Conservation (phyloP, 495 filamentous ascomycete species). For the Talaromyces adpressus region DNA sequence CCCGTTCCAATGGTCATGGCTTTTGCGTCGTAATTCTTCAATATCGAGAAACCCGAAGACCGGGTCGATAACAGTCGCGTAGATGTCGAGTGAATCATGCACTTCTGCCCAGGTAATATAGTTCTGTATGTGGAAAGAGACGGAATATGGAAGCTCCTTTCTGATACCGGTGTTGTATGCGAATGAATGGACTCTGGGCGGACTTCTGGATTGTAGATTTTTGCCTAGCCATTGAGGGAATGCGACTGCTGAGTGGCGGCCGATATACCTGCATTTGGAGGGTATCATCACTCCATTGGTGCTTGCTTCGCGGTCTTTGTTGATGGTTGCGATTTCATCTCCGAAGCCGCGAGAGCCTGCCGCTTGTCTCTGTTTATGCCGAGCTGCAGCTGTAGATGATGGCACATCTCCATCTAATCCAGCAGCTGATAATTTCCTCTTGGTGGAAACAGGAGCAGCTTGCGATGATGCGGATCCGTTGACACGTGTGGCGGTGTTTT, state of each 20-base stretch:
- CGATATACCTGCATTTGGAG: slow-evolving; percentile 24
- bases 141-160: slow-evolving; percentile 15
- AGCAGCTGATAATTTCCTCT: not conserved
- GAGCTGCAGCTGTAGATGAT: not conserved
- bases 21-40: slow-evolving; percentile 13
- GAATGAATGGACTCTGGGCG: slow-evolving; percentile 38
- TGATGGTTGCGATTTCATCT: not conserved
- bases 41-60: slow-evolving; percentile 35
- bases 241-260: slow-evolving; percentile 34
- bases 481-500: not conserved
- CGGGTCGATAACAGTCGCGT: slow-evolving; percentile 27
- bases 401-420: not conserved
- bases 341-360: not conserved
- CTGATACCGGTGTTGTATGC: slow-evolving; percentile 36
- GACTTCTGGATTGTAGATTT: slow-evolving; percentile 28
- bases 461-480: slow-evolving; percentile 1
- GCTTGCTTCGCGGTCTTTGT: not conserved
- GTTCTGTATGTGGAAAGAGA: slow-evolving; percentile 12
- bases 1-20: slow-evolving; percentile 21
- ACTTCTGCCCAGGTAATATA: slow-evolving; percentile 20
- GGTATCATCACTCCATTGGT: slow-evolving; percentile 14
- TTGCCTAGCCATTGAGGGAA: slow-evolving; percentile 34
- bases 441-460: not conserved
- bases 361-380: not conserved
- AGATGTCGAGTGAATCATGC: slow-evolving; percentile 21